Evolutionary conservation across 371 early-diverging fungal species (phyloP).

Genomic region (Mycotypha africana): DNA sequence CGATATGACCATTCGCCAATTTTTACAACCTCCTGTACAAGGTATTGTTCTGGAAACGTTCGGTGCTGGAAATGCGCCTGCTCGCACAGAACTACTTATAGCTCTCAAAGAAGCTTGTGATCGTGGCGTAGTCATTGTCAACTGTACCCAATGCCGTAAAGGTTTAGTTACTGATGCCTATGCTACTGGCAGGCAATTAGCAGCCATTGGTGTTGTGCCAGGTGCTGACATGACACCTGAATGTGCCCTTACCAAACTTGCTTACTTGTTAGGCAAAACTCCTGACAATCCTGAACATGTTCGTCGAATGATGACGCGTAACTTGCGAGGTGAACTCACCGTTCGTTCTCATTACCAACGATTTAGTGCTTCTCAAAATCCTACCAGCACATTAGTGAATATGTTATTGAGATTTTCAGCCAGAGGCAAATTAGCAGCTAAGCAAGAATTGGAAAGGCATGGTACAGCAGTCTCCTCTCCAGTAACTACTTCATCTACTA

Average conservation of each 20-base stretch:
- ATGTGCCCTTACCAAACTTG: constrained; percentile 92
- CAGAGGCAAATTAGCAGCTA: constrained; percentile 13
- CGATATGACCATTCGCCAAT: constrained; percentile 78
- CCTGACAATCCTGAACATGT: constrained; percentile 61
- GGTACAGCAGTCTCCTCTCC: too few species aligned
- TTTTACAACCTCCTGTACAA: constrained; percentile 79
- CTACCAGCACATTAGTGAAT: constrained; percentile 48
- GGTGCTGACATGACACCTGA: constrained; percentile 98
- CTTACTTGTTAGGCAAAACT: constrained; percentile 76
- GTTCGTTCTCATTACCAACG: constrained; percentile 56
- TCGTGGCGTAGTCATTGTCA: constrained; percentile 93
- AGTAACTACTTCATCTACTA: neutral
- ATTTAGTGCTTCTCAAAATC: constrained; percentile 49
- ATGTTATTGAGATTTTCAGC: constrained; percentile 33
- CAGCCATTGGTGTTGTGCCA: constrained; percentile 82
- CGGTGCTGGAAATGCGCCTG: constrained; percentile 96
- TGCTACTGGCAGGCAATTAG: constrained; percentile 85
- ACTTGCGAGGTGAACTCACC: constrained; percentile 92
- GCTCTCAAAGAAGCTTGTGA: constrained; percentile 86
- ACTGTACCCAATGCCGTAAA: constrained; percentile 87
- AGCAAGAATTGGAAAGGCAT: constrained; percentile 11
- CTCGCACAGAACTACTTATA: constrained; percentile 73
- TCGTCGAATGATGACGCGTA: constrained; percentile 75
- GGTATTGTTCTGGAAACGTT: constrained; percentile 96
- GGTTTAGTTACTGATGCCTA: constrained; percentile 91